Conservation (phyloP, 1,139 yeast species). For the Kurtzmaniella quercitrusa region DNA sequence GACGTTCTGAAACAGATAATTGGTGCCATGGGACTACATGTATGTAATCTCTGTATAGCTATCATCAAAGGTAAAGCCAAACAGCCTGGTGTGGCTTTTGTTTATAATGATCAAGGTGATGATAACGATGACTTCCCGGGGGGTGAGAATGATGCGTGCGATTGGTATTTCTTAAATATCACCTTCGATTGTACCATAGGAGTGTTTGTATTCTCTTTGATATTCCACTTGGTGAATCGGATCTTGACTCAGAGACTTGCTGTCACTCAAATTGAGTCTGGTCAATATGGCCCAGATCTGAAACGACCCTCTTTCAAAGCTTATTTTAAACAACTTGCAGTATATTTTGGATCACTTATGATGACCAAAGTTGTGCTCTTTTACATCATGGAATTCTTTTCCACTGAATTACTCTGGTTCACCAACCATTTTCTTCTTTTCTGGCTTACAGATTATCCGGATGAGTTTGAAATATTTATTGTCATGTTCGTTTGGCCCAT, state of each 20-base stretch:
- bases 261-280: constrained; percentile 62
- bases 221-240: constrained; percentile 43
- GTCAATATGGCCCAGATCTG: constrained; percentile 65
- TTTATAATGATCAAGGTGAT: constrained; percentile 9
- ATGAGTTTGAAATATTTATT: constrained; percentile 72
- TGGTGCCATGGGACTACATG: constrained; percentile 83
- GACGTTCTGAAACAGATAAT: constrained; percentile 87
- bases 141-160: constrained; percentile 62
- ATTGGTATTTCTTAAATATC: constrained; percentile 88
- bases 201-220: constrained; percentile 69
- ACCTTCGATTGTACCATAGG: constrained; percentile 94
- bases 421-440: constrained; percentile 49
- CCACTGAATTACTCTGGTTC: constrained; percentile 38
- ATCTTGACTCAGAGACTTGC: constrained; percentile 32
- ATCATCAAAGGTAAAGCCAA: constrained; percentile 37
- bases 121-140: constrained; percentile 13
- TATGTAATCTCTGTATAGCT: constrained; percentile 71
- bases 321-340: constrained; percentile 66
- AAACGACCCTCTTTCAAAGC: constrained; percentile 61
- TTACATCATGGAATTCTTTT: constrained; percentile 37
- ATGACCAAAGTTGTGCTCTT: constrained; percentile 55
- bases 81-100: constrained; percentile 7
- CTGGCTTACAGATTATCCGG: constrained; percentile 78
- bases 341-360: constrained; percentile 64
- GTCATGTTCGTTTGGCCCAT: constrained; percentile 82